A percentile compares a stretch with the other conserved stretches of the same genome.
These are phyloP conservation scores for Phytopythium kandeliae DNA, from an alignment of 352 stramenopile species.

Conservation along the genomic window DNA sequence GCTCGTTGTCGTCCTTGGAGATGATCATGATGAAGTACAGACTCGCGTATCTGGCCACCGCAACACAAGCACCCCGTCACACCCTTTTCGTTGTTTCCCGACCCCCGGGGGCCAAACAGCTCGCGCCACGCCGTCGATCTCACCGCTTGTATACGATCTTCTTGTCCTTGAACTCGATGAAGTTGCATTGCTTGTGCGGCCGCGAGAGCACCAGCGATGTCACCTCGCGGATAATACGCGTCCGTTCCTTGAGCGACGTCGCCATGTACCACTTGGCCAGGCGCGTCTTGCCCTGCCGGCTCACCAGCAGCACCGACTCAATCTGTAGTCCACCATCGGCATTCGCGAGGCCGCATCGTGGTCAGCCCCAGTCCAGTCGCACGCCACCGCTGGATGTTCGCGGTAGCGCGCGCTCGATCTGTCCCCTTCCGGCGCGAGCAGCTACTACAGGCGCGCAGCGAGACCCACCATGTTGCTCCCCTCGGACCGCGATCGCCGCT, in stretches of 20 bases:
- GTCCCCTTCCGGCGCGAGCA: too few relatives aligned
- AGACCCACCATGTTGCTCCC: constrained; percentile 3
- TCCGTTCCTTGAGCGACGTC: constrained; percentile 77
- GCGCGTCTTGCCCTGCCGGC: constrained; percentile 89
- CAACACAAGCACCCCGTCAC: neutral
- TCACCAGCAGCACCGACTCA: constrained; percentile 86
- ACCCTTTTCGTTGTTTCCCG: too few relatives aligned
- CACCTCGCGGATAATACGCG: constrained; percentile 86
- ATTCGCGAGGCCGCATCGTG: neutral
- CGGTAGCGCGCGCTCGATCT: too few relatives aligned
- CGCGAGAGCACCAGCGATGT: constrained; percentile 84
- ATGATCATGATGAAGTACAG: constrained; percentile 97
- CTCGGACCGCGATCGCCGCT: neutral
- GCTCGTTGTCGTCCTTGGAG: constrained; percentile 95
- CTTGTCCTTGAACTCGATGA: constrained; percentile 97
- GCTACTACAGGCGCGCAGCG: neutral
- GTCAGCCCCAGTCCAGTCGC: neutral
- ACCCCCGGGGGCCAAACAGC: too few relatives aligned
- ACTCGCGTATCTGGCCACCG: constrained; percentile 85
- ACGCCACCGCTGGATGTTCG: too few relatives aligned
- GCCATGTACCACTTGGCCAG: constrained; percentile 89
- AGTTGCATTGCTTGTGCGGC: constrained; percentile 86
- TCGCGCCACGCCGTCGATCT: neutral
- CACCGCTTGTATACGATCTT: constrained; percentile 97
- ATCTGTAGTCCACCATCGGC: constrained; percentile 45